Conservation (phyloP, 306 rosid species). For the Ochetophila trinervis region DNA sequence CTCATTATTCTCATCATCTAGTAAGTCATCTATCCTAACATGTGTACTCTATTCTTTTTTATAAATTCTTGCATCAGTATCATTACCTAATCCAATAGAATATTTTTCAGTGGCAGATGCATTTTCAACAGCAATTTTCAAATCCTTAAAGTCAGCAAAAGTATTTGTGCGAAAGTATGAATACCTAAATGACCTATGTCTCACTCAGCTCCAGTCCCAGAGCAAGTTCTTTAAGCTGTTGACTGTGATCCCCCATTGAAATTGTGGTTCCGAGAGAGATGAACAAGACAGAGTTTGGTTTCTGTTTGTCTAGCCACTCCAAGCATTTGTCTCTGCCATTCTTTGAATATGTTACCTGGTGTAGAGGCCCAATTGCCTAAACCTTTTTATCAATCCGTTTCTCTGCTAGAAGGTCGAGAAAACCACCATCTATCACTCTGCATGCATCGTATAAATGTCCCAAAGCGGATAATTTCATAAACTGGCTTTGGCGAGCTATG, state of each 20-base stretch:
- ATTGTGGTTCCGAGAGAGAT: constrained; percentile 36
- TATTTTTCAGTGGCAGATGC: too few relatives aligned
- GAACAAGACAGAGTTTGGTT: constrained; percentile 35
- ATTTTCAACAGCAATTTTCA: too few relatives aligned
- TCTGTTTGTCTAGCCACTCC: constrained; percentile 32
- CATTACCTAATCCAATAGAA: too few relatives aligned
- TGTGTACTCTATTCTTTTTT: too few relatives aligned
- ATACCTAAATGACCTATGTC: constrained; percentile 46
- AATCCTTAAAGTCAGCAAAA: too few relatives aligned
- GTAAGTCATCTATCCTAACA: too few relatives aligned
- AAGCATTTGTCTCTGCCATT: constrained; percentile 1
- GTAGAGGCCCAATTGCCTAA: not conserved
- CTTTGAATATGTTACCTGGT: not conserved
- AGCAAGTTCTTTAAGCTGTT: constrained; percentile 33
- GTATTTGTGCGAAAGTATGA: too few relatives aligned
- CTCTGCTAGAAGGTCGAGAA: not conserved
- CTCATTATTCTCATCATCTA: too few relatives aligned
- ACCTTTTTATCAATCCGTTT: not conserved
- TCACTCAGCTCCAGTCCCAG: constrained; percentile 44
- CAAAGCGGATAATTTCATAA: not conserved
- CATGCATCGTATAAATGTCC: not conserved
- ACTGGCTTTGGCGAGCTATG: not conserved
- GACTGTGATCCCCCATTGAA: not conserved
- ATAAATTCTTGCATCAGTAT: too few relatives aligned
- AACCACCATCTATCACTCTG: not conserved